phyloP scores from a whole-genome alignment of 345 rosid genomes.

The Hibiscus mutabilis region DNA sequence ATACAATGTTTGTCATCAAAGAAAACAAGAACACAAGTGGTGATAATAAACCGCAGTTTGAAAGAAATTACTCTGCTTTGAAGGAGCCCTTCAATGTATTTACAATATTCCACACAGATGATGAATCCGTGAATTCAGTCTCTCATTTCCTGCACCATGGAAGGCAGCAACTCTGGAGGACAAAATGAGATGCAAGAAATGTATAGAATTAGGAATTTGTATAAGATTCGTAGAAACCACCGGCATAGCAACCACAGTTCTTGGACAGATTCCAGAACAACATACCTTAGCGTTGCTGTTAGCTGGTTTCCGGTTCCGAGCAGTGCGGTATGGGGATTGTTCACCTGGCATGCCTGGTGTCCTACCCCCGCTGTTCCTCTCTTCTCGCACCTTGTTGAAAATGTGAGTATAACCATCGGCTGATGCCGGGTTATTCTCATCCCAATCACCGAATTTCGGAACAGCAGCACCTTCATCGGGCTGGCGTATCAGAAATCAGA shows the following conservation, averaged over 20 bases:
- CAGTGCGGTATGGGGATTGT: slow-evolving; percentile 24
- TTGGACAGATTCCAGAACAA: slow-evolving; percentile 2
- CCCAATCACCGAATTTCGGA: slow-evolving; percentile 92
- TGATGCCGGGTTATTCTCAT: slow-evolving; percentile 69
- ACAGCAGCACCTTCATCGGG: slow-evolving; percentile 70
- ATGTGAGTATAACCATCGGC: slow-evolving; percentile 89
- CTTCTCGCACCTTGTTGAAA: slow-evolving; percentile 76
- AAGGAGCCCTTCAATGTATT: slow-evolving; percentile 23
- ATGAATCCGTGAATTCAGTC: slow-evolving; percentile 4
- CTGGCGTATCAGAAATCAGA: slow-evolving; percentile 26
- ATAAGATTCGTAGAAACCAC: background rate
- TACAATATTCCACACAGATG: slow-evolving; percentile 20
- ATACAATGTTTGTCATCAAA: slow-evolving; percentile 10
- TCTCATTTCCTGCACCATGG: slow-evolving; percentile 57
- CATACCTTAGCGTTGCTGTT: slow-evolving; percentile 43
- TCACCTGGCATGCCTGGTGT: slow-evolving; percentile 39
- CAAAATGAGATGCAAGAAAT: background rate
- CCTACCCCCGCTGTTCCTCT: slow-evolving; percentile 45
- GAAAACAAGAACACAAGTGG: background rate
- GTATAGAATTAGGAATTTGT: background rate
- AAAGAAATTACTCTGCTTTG: slow-evolving; percentile 15
- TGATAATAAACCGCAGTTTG: slow-evolving; percentile 9
- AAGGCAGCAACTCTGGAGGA: slow-evolving; percentile 55
- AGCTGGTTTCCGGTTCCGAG: slow-evolving; percentile 15
- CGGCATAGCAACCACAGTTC: background rate